Evolutionary conservation across 257 asterid species (phyloP).

Genomic region (Solanum microdontum): DNA sequence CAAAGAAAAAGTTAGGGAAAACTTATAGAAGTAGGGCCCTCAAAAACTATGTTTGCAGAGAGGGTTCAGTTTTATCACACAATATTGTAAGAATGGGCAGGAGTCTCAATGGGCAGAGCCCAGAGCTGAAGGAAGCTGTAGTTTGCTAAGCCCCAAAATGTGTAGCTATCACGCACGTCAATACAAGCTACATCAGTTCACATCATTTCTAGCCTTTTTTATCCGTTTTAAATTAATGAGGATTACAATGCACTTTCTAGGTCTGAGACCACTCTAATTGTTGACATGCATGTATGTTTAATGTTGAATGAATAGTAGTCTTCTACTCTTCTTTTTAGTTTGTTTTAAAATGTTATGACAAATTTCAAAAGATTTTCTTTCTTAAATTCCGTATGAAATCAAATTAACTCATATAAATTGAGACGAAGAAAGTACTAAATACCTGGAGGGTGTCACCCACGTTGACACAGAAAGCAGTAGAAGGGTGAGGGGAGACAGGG

Average conservation of each 20-base stretch:
- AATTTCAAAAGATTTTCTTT: neutral
- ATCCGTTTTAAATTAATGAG: neutral
- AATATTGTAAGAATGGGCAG: neutral
- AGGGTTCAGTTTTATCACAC: neutral
- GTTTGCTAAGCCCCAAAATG: neutral
- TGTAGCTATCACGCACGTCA: neutral
- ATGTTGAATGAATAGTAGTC: neutral
- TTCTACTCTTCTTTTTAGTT: too few relatives aligned
- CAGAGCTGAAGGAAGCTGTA: neutral
- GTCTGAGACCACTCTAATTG: neutral
- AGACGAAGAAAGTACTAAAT: neutral
- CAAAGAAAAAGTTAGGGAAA: neutral
- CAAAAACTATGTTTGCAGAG: neutral
- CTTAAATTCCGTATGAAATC: neutral
- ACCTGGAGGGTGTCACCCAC: slow-evolving; percentile 86
- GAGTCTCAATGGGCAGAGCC: neutral
- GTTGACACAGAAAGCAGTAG: slow-evolving; percentile 32
- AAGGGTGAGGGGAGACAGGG: slow-evolving; percentile 41
- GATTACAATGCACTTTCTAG: neutral
- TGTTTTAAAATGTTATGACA: too few relatives aligned
- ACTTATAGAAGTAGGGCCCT: neutral
- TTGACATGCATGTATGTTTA: neutral
- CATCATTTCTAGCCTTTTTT: neutral
- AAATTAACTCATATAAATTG: neutral
- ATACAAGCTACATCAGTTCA: neutral